Base-by-base conservation (phyloP, 2,329 filamentous ascomycete species). In the Hymenoscyphus albidus region DNA sequence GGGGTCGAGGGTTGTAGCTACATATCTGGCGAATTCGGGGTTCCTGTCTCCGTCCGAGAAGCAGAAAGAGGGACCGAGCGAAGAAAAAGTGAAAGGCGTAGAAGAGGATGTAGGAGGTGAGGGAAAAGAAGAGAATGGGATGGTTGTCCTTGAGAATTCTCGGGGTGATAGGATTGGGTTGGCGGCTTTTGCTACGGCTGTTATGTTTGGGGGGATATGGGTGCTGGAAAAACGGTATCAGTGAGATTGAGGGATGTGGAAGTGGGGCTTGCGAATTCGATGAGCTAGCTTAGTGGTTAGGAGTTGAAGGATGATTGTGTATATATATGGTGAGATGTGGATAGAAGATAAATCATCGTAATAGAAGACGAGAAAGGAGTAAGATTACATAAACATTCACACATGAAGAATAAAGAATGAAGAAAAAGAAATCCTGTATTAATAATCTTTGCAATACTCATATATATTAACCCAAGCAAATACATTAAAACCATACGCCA, bases 161-260 rank as follows among this genome's bases (percentile, higher is more conserved):
- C 27, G 27, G 1, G 55, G 12, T 1, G 55, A 57, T 35, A 27
- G 27, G 18, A 31, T 57, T 57, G 27, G 16, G 12, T 9, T 57
- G 14, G 55, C 55, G 14, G 55, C 55, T 38, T 57, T 57, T 2
- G 31, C 10, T 5, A 57, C 55, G 2, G 14, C 14, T n/a, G 2
- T 57, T n/a, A 18, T 38, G 55, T n/a, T 57, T n/a, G 55, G 55
- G 13, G 55, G 55, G 5, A 18, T 57, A 27, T 57, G 55, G 55
- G 55, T 27, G 13, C 5, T 57, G 5, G 55, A 57, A 10, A 38
- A 57, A 16, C 13, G 27, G 12, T 57, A 54, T 54, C 22, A 22
- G 22, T 22, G 22, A 22, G 13, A 22, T 54, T 22, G 13, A 22
- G 13, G 10, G 22, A 12, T n/a, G 10, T 54, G 10, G 9, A 22